phyloP scores from a whole-genome alignment of 176 grass and related monocot genomes.

The Rhynchospora tenuis region DNA sequence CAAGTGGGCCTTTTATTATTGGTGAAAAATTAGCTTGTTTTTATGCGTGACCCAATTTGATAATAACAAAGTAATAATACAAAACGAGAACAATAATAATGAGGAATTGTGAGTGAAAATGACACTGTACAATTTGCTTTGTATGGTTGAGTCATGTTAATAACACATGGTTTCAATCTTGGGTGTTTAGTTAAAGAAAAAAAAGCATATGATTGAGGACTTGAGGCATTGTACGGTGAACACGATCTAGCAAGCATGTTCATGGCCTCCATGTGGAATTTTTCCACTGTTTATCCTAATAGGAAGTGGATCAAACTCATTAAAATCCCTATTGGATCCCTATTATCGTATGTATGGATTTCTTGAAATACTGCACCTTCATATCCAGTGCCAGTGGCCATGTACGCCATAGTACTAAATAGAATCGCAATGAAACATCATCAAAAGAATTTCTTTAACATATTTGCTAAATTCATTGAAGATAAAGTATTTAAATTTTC shows the following conservation, averaged over 20 bases:
- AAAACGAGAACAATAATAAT: too few relatives aligned
- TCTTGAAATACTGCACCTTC: not conserved
- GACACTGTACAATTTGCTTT: too few relatives aligned
- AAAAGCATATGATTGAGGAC: constrained; percentile 57
- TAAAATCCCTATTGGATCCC: constrained; percentile 67
- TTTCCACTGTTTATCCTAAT: constrained; percentile 26
- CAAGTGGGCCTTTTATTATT: too few relatives aligned
- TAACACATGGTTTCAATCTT: too few relatives aligned
- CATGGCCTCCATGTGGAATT: constrained; percentile 45
- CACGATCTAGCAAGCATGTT: constrained; percentile 45
- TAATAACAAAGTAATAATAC: too few relatives aligned
- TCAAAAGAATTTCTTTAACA: not conserved
- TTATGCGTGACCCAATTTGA: too few relatives aligned
- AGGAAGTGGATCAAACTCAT: constrained; percentile 44
- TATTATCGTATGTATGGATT: constrained; percentile 25
- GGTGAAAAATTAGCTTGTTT: too few relatives aligned
- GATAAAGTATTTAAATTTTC: not conserved
- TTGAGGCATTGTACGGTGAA: constrained; percentile 19
- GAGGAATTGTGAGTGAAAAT: too few relatives aligned
- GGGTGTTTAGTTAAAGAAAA: too few relatives aligned
- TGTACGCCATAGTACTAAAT: not conserved
- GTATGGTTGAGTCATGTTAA: too few relatives aligned
- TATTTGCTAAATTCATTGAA: not conserved
- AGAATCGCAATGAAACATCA: not conserved
- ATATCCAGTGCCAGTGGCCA: not conserved